Base-by-base conservation (phyloP, 306 rosid species). In the Acacia melanoxylon region DNA sequence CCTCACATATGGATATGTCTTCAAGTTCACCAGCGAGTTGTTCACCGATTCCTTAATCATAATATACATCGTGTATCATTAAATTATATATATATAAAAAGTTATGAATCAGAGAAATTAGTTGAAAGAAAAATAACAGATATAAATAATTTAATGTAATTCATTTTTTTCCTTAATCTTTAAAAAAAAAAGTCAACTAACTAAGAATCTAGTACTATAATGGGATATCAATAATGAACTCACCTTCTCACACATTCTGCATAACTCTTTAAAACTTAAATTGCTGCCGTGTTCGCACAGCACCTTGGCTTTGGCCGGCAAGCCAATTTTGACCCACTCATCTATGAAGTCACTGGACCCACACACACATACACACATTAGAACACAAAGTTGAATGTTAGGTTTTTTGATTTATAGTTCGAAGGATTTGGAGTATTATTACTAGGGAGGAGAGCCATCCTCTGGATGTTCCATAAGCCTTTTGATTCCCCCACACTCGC, bases 381-480 rank as follows among this genome's bases (percentile, higher is more conserved):
- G 19, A 49, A 16, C n/a, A 14, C n/a, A 49, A 16, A 15, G 56
- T 8, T 52, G 19, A 17, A 48, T 48, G 54, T 48, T 19, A 19
- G 24, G 59, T 52, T 19, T 52, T 52, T 52, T 52, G 2, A 51
- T 51, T 52, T 17, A 52, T 19, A 52, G 59, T 52, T 52, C 10
- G 40, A 52, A 52, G 8, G 10, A 20, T 54, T 54, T 54, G 20
- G 12, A n/a, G 5, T 82, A 10, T 15, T 6, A 49, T 49, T 49
- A 49, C 94, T 1, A 89, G 62, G 91, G 87, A 72, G 45, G 40
- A 45, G 87, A 73, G 10, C 48, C 81, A 71, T 92, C 89, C 44
- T 89, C 88, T 24, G 93, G 97, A 82, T 84, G 86, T 25, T 48
- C 67, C 97, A 92, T 87, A 29, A 92, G 97, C 85, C 94, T 90